Evolutionary conservation across 2,329 filamentous ascomycete genomes (phyloP).

Genomic region (Aspergillus luchuensis): DNA sequence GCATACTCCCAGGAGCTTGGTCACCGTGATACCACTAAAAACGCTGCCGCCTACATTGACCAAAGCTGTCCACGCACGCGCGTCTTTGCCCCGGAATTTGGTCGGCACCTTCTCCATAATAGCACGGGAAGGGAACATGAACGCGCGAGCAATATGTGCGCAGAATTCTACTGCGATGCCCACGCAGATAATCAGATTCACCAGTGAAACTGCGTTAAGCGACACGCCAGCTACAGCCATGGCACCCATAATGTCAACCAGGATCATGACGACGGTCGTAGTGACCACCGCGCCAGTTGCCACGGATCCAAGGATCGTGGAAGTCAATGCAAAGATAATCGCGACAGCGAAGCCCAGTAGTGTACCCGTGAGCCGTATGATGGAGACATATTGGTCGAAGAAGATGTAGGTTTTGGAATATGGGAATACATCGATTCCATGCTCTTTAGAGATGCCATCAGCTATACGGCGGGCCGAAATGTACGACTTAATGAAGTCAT

Average conservation of each 20-base stretch:
- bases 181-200: conserved; percentile 96
- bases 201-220: conserved; percentile 90
- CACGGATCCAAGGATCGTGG: conserved; percentile 78
- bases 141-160: conserved; percentile 92
- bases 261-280: conserved; percentile 85
- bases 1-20: conserved; percentile 87
- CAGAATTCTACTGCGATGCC: conserved; percentile 98
- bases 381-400: conserved; percentile 93
- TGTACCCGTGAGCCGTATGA: conserved; percentile 75
- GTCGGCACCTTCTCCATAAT: conserved; percentile 80
- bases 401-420: conserved; percentile 99
- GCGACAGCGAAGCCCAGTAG: conserved; percentile 80
- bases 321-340: conserved; percentile 80
- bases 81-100: conserved; percentile 78
- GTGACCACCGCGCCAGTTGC: conserved; percentile 81
- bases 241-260: conserved; percentile 89
- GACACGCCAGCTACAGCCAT: conserved; percentile 90
- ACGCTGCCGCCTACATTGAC: conserved; percentile 94
- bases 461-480: conserved; percentile 86
- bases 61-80: conserved; percentile 86
- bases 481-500: conserved; percentile 92
- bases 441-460: conserved; percentile 68
- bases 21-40: conserved; percentile 93
- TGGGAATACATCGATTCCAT: conserved; percentile 83
- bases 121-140: conserved; percentile 83